Evolutionary conservation across 331 rosid genomes (phyloP), one percentile per base, ranked within the genome.

Genomic region (Stylosanthes scabra): DNA sequence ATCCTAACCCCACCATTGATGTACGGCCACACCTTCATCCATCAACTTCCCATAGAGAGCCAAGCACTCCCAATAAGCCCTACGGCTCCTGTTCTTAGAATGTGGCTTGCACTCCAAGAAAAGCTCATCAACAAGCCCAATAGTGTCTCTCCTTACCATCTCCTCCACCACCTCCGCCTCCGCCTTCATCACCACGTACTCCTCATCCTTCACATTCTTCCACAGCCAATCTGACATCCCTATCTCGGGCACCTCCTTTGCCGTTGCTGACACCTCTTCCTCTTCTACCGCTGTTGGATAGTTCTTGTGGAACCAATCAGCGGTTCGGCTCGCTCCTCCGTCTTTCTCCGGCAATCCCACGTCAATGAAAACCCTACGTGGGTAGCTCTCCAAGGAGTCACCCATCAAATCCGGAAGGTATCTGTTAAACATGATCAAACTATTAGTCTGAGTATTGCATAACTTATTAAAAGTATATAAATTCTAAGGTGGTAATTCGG

Each of bases 1-100:
- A 28, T 42, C 68, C 10, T 74, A 87, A 80, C 91, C 96, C 93
- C 97, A 90, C 98, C 98, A 93, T 13, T 93, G 98, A 63, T 93
- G 97, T 70, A 93, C 98, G 9, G 96, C 97, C 6, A 93, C 93
- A 56, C 98, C 97, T 79, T 88, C 91, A 50, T 93, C 98, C 13
- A 89, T 83, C 11, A 93, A 84, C 70, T 71, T 85, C 0, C 97
- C 97, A 40, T 93, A 93, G 76, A 93, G 44, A 0, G 97, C 97
- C 83, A 93, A 80, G 59, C 97, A 93, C 63, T 90, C 87, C 97
- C 98, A 93, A 47, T 93, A 93, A 56, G 98, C 90, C 66, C 90
- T 85, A 5, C 81, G 44, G 9, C 84, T 78, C 6, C 14, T 47
- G 3, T 65, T 20, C 0, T 59, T 67, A 10, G 37, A 12, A 10